Base-by-base conservation (phyloP, 345 rosid genomes). In the Hibiscus mutabilis region DNA sequence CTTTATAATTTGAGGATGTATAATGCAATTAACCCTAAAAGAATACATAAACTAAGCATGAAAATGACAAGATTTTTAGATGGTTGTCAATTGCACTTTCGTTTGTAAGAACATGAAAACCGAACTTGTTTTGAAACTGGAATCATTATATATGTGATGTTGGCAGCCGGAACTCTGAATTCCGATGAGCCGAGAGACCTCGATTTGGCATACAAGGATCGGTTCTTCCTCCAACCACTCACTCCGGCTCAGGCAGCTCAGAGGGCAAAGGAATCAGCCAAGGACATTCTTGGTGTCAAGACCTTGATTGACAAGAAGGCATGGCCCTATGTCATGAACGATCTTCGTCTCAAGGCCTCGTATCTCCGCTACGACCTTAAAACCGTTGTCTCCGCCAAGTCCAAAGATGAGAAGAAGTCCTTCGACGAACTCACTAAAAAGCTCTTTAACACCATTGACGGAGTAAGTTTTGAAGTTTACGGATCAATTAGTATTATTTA, bases 291-390 rank as follows among this genome's bases (percentile, higher is more conserved):
- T 11, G 79, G 79, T 25, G 97, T 94, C 73, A 94, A 94, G 84
- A 12, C 59, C 11, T 70, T 85, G 65, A 94, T 94, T 15, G 97
- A 94, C 75, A 89, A 89, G 85, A 94, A 91, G 77, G 92, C 93
- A 2, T 94, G 97, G 98, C 96, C 98, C 0, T 90, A 84, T 71
- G 98, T 94, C 68, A 86, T 80, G 73, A 94, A 87, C 56, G 95
- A 94, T 72, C 98, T 94, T 61, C 97, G 96, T 44, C 81, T 80
- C 58, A 88, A 4, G 81, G 88, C 97, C 16, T 68, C 40, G 68
- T 88, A 88, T 67, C 97, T 94, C 74, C 97, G 97, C 44, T 94
- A 42, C 68, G 98, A 94, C 55, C 95, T 94, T 76, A 91, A 94
- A 82, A 94, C 97, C 21, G 76, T 94, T 68, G 87, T 94, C 24